Base-by-base conservation (phyloP, 208 protist genomes). In the Zelonia costaricensis region DNA sequence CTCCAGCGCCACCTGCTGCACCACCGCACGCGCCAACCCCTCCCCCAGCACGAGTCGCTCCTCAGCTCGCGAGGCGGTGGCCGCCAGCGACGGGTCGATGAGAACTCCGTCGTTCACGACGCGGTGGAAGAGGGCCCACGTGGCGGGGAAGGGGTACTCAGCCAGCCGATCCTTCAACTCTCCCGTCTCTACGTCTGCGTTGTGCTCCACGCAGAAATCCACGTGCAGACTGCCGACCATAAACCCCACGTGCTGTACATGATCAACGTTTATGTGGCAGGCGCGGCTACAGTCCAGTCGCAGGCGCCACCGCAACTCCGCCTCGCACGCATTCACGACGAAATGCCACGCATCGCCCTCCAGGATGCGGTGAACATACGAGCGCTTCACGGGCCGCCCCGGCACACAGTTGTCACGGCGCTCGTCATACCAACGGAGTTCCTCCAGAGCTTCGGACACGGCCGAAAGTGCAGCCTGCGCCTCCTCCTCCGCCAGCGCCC, bases 131-230 rank as follows among this genome's bases (percentile, higher is more conserved):
- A 55, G 44, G 8, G 20, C 61, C 61, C 47, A 46, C 0, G 59
- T 55, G 12, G 46, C 46, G 27, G 47, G 59, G n/a, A 64, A 64
- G 12, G 59, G 59, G n/a, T 57, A 58, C 52, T 56, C 55, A 6
- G 18, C 53, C 22, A 47, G 4, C 13, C 43, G 40, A 13, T 70
- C 39, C 45, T 43, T 44, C 38, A 70, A 22, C 36, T 64, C 46
- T 16, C 56, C 42, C 16, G 20, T 28, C 1, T 66, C 28, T 16
- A 88, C 66, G 35, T 72, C 67, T 9, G 33, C 43, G 60, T 80
- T 82, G 62, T 84, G 81, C 4, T 67, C 36, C 7, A 84, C 57
- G 2, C 44, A 63, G 56, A 81, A 77, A 23, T 28, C 56, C 18
- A 57, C 67, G 22, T 65, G 61, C n/a, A 81, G 66, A 39, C 70